Evolutionary conservation across 2,329 filamentous ascomycete genomes (phyloP).

Genomic region (Trichoderma citrinoviride): DNA sequence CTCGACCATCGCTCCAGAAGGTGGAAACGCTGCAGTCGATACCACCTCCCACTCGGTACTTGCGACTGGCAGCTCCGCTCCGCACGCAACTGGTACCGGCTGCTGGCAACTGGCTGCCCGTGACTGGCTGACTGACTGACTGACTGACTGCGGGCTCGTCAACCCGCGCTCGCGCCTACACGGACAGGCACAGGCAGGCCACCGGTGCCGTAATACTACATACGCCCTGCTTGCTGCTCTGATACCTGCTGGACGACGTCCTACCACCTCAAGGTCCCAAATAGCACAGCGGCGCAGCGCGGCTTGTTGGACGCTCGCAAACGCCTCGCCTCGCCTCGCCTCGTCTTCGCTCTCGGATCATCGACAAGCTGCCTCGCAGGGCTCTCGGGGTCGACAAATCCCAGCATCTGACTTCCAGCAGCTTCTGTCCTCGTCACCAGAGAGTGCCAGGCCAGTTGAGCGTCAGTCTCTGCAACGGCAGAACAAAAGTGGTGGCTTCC

Average conservation of each 20-base stretch:
- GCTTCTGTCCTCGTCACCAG: too few relatives aligned
- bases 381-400: not conserved
- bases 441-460: not conserved
- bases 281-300: conserved; percentile 11
- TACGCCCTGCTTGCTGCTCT: not conserved
- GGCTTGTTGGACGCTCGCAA: conserved; percentile 11
- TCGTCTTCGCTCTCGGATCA: not conserved
- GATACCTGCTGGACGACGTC: not conserved
- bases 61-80: not conserved
- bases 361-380: conserved; percentile 17
- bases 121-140: not conserved
- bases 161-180: not conserved
- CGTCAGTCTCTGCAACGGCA: not conserved
- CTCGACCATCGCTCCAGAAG: not conserved
- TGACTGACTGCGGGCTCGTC: not conserved
- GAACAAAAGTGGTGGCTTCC: conserved; percentile 4
- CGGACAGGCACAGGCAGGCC: not conserved
- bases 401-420: too few relatives aligned
- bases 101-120: not conserved
- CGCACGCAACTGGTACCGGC: not conserved
- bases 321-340: not conserved
- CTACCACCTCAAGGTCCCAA: not conserved
- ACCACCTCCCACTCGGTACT: not conserved
- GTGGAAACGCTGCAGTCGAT: not conserved
- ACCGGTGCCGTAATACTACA: not conserved